Base-by-base conservation (phyloP, 176 grass and related monocot species). In the Stipa capillata region DNA sequence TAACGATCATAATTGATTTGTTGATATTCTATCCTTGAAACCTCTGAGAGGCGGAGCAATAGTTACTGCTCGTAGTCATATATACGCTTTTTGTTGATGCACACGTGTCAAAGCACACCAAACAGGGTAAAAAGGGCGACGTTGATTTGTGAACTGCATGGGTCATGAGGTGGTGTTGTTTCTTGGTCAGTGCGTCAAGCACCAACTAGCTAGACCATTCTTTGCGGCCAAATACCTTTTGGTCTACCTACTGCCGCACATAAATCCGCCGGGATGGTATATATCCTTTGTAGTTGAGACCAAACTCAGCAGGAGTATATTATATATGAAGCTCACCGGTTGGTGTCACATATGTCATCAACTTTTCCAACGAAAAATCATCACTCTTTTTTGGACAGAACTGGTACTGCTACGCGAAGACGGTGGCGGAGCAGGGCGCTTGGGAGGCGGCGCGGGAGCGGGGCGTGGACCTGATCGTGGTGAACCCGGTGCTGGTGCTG, bases 321-420 rank as follows among this genome's bases (percentile, higher is more conserved):
- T 48, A 36, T 13, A 25, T 23, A 5, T 63, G 5, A 5, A 24
- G 28, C 28, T 34, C 23, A 0, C 20, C 43, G 36, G 35, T 16
- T 64, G 24, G 14, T 33, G 28, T 49, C 50, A 48, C 43, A 10
- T n/a, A n/a, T n/a, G 12, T 59, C 34, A 63, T 24, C 60, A 1
- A 34, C 34, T 57, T 53, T 58, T 76, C 34, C 6, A 52, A 47
- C 48, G 42, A 2, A 48, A 32, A 25, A 7, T 32, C 42, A 69
- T 45, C 24, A 18, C 1, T 17, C 0, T 45, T 4, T n/a, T n/a
- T n/a, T n/a, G n/a, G n/a, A n/a, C 79, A 97, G 90, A 97, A 97
- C 69, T 97, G 93, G 93, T 93, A 97, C 59, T 97, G 90, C 80
- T 93, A 93, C 69, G 93, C 85, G 1, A 96, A 96, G 79, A 92